Evolutionary conservation across 1,139 yeast genomes (phyloP).

Genomic region (Geotrichum macrosporum): DNA sequence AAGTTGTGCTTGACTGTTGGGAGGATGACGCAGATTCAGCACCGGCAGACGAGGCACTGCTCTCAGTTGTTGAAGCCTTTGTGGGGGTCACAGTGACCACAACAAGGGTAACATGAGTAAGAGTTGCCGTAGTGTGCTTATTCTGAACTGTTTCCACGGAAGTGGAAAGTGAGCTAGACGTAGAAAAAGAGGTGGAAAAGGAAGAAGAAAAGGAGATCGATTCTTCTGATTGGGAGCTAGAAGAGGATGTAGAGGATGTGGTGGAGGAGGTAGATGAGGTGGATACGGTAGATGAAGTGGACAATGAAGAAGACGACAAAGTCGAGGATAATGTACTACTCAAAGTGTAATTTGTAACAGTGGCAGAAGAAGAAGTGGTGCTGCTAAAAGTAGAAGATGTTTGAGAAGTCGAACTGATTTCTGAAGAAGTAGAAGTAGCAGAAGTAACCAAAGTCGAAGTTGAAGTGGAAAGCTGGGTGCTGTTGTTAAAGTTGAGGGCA

Average conservation of each 20-base stretch:
- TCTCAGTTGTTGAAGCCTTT: background rate
- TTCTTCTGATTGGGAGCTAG: no score
- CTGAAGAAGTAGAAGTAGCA: constrained; percentile 3
- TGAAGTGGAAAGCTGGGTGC: background rate
- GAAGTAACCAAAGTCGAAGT: no score
- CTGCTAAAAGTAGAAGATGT: constrained; percentile 5
- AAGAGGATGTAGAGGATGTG: no score
- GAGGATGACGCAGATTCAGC: background rate
- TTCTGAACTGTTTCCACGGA: constrained; percentile 7
- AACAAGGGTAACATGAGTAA: constrained; percentile 16
- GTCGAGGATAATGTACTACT: no score
- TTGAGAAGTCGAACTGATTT: background rate
- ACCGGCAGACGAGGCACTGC: background rate
- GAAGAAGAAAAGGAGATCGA: no score
- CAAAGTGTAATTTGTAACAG: no score
- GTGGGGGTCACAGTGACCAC: constrained; percentile 13
- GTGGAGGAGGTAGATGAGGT: no score
- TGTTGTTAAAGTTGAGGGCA: constrained; percentile 1
- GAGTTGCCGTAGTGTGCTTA: constrained; percentile 16
- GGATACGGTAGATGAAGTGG: no score
- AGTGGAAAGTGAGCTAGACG: constrained; percentile 5
- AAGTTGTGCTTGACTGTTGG: background rate
- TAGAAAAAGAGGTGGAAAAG: no score
- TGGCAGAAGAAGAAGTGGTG: constrained; percentile 1
- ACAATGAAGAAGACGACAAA: no score